These are phyloP conservation scores for Striga asiatica DNA, from an alignment of 257 asterid genomes.

Conservation along the genomic window DNA sequence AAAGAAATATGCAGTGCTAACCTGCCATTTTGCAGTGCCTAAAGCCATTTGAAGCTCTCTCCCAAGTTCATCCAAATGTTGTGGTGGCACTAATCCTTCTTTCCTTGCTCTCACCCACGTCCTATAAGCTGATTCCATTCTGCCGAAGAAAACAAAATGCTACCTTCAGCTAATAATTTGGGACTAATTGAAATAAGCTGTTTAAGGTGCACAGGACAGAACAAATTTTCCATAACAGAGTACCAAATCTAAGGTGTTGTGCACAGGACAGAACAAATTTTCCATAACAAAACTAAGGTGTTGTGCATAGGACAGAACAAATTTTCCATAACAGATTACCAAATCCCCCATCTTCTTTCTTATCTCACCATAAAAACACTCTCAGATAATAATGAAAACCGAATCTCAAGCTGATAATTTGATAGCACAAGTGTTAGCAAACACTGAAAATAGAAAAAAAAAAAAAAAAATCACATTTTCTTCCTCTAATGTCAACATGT, in stretches of 20 bases:
- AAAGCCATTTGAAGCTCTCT: constrained; percentile 75
- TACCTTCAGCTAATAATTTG: background rate
- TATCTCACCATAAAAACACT: background rate
- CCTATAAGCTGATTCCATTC: constrained; percentile 81
- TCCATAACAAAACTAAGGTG: too few relatives aligned
- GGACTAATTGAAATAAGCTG: background rate
- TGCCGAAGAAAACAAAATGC: constrained; percentile 17
- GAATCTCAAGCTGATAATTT: too few relatives aligned
- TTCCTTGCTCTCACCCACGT: constrained; percentile 54
- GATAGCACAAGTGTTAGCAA: too few relatives aligned
- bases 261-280: background rate
- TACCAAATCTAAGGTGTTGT: background rate
- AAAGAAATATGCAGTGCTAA: constrained; percentile 7
- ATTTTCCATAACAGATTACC: background rate
- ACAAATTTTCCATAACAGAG: too few relatives aligned
- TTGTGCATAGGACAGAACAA: background rate
- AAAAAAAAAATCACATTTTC: too few relatives aligned
- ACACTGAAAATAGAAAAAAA: too few relatives aligned
- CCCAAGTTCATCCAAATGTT: constrained; percentile 35
- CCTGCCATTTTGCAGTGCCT: constrained; percentile 92
- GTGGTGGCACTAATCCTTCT: constrained; percentile 34
- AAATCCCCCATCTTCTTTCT: background rate
- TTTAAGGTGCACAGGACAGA: too few relatives aligned
- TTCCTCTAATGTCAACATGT: too few relatives aligned
- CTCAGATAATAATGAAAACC: background rate